Percentiles rank a stretch among this genome's conserved stretches.
phyloP scores from a whole-genome alignment of 139 green algal genomes.

The Zygnema circumcarinatum region DNA sequence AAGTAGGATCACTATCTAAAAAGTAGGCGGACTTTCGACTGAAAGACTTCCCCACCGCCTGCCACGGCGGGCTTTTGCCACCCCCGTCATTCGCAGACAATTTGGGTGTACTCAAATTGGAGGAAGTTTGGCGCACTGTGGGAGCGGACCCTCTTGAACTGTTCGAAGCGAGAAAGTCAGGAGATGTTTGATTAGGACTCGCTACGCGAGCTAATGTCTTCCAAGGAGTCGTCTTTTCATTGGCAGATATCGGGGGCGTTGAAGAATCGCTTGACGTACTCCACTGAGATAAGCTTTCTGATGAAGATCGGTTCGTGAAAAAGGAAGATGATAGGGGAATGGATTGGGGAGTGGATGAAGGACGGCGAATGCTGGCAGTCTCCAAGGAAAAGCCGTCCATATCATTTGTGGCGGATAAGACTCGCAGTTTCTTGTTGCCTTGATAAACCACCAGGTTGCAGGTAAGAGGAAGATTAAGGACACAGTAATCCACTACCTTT shows the following conservation, averaged over 20 bases:
- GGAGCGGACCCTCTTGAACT: background rate
- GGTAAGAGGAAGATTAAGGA: background rate
- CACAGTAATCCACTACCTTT: background rate
- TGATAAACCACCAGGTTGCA: background rate
- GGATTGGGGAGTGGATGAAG: background rate
- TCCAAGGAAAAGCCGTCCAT: background rate
- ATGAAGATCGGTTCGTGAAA: background rate
- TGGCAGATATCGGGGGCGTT: background rate
- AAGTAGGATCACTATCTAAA: background rate
- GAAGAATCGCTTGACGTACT: background rate
- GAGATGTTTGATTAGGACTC: background rate
- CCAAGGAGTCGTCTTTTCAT: background rate
- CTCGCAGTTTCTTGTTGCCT: background rate
- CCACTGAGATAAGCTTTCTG: background rate
- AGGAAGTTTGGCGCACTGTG: background rate
- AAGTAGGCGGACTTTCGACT: background rate
- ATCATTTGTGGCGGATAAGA: background rate
- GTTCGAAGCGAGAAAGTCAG: background rate
- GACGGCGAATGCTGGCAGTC: too few species aligned
- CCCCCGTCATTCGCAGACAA: background rate
- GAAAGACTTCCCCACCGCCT: background rate
- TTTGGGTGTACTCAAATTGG: background rate
- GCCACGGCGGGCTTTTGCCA: background rate
- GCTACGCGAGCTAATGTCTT: background rate
- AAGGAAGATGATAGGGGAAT: background rate